A percentile compares a stretch with the other conserved stretches of the same genome.
Conservation (phyloP, 2,329 filamentous ascomycete genomes). For the Phialemonium atrogriseum region DNA sequence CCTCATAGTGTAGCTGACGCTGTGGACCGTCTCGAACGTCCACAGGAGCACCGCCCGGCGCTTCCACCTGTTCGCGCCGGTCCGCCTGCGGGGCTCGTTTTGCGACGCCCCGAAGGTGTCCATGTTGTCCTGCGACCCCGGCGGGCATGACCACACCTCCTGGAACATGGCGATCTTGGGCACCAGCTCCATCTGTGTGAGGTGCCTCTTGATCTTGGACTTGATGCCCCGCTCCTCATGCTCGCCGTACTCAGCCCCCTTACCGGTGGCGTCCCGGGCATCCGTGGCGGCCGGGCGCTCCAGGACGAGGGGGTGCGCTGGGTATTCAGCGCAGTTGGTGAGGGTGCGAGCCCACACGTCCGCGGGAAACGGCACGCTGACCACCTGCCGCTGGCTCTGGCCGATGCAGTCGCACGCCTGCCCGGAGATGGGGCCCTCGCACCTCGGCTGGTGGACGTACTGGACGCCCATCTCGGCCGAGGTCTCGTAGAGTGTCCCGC, state of each 20-base stretch:
- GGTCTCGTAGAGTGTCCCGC: slow-evolving; percentile 36
- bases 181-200: slow-evolving; percentile 47
- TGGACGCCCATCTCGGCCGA: slow-evolving; percentile 42
- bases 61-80: too few relatives aligned
- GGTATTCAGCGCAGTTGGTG: slow-evolving; percentile 46
- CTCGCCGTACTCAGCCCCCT: slow-evolving; percentile 18
- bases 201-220: slow-evolving; percentile 14
- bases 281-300: slow-evolving; percentile 14
- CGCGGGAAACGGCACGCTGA: slow-evolving; percentile 50
- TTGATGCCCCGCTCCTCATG: slow-evolving; percentile 24
- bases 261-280: slow-evolving; percentile 9
- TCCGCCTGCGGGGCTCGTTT: slow-evolving; percentile 20
- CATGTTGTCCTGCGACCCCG: slow-evolving; percentile 22
- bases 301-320: slow-evolving; percentile 25
- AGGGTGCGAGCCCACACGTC: slow-evolving; percentile 51
- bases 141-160: slow-evolving; percentile 51
- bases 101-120: slow-evolving; percentile 4
- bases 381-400: slow-evolving; percentile 34
- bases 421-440: slow-evolving; percentile 31
- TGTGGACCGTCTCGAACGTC: slow-evolving; percentile 49
- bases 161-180: slow-evolving; percentile 59
- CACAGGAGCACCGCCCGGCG: slow-evolving; percentile 55
- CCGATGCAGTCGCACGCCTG: slow-evolving; percentile 41
- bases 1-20: slow-evolving; percentile 29
- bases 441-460: slow-evolving; percentile 41